Percentiles rank a stretch among this genome's conserved stretches.
These are phyloP conservation scores for Myxozyma geophila DNA, from an alignment of 805 yeast species.

Conservation along the genomic window DNA sequence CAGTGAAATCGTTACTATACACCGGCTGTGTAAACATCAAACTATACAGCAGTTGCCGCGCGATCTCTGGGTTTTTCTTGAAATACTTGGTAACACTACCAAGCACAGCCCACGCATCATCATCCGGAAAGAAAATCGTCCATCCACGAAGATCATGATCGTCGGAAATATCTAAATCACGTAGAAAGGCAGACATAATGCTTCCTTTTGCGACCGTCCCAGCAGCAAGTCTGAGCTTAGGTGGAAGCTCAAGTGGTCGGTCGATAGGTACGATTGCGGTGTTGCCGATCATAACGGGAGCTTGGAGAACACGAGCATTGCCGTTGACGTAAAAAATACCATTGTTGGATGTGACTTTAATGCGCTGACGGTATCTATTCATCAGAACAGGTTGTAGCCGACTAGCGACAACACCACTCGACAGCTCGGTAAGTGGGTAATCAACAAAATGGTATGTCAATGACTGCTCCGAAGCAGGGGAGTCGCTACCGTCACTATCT, in stretches of 20 bases:
- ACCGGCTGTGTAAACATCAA: conserved; percentile 27
- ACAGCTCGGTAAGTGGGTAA: conserved; percentile 4
- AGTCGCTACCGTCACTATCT: conserved; percentile 14
- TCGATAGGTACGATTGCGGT: conserved; percentile 30
- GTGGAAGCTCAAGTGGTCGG: conserved; percentile 29
- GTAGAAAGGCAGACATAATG: not conserved
- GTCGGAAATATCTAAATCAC: conserved; percentile 20
- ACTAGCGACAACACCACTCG: conserved; percentile 3
- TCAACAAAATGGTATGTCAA: conserved; percentile 29
- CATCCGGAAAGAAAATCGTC: conserved; percentile 30
- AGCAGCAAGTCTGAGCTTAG: conserved; percentile 19
- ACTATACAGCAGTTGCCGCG: conserved; percentile 17
- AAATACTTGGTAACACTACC: conserved; percentile 27
- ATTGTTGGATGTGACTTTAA: not conserved
- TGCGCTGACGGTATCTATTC: conserved; percentile 13
- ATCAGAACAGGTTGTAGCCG: conserved; percentile 11
- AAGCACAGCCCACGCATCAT: conserved; percentile 27
- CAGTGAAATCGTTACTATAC: conserved; percentile 12
- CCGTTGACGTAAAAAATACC: conserved; percentile 9
- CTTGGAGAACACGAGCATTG: conserved; percentile 15
- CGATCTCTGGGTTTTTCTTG: conserved; percentile 14
- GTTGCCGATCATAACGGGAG: conserved; percentile 28
- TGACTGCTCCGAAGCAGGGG: conserved; percentile 14
- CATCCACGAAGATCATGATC: conserved; percentile 17
- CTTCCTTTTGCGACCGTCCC: conserved; percentile 19